Percentiles rank a stretch among this genome's conserved stretches.
Conservation (phyloP, 2,329 filamentous ascomycete genomes). For the Emergomyces pasteurianus region DNA sequence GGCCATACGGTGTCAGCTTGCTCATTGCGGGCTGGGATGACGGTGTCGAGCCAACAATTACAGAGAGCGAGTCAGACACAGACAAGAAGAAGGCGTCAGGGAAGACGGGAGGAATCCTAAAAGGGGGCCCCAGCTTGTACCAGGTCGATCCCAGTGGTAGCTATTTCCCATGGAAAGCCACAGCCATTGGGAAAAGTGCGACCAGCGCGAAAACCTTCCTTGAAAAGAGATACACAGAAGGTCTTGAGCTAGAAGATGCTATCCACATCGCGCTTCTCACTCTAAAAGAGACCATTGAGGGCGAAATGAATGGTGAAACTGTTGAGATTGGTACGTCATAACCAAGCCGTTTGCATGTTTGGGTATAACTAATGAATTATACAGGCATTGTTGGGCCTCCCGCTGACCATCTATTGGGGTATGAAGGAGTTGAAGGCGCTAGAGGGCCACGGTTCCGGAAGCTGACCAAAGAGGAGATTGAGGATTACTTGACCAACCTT, state of each 20-base stretch:
- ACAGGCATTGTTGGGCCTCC: slow-evolving; percentile 88
- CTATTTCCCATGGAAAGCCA: slow-evolving; percentile 99
- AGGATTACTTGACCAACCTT: slow-evolving; percentile 98
- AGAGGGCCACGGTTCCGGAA: slow-evolving; percentile 41
- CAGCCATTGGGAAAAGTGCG: slow-evolving; percentile 95
- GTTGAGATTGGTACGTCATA: slow-evolving; percentile 80
- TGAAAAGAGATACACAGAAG: slow-evolving; percentile 98
- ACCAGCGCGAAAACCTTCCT: slow-evolving; percentile 98
- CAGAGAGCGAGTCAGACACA: slow-evolving; percentile 45
- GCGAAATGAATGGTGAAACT: slow-evolving; percentile 97
- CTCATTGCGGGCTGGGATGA: slow-evolving; percentile 97
- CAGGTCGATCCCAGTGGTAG: slow-evolving; percentile 98
- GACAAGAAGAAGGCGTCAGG: slow-evolving; percentile 60
- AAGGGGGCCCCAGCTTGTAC: slow-evolving; percentile 94
- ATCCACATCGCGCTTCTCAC: slow-evolving; percentile 97
- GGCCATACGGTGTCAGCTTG: slow-evolving; percentile 91
- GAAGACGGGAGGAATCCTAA: slow-evolving; percentile 91
- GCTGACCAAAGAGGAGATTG: slow-evolving; percentile 93
- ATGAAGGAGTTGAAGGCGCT: slow-evolving; percentile 41
- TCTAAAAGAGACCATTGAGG: slow-evolving; percentile 97
- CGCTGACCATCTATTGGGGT: slow-evolving; percentile 82
- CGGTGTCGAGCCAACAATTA: slow-evolving; percentile 75
- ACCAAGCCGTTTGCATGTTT: neutral
- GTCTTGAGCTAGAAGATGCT: slow-evolving; percentile 91
- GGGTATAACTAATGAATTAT: slow-evolving; percentile 6